A percentile compares a stretch with the other conserved stretches of the same genome.
Evolutionary conservation across 2,329 filamentous ascomycete species (phyloP).

Genomic region (Camillea tinctor): DNA sequence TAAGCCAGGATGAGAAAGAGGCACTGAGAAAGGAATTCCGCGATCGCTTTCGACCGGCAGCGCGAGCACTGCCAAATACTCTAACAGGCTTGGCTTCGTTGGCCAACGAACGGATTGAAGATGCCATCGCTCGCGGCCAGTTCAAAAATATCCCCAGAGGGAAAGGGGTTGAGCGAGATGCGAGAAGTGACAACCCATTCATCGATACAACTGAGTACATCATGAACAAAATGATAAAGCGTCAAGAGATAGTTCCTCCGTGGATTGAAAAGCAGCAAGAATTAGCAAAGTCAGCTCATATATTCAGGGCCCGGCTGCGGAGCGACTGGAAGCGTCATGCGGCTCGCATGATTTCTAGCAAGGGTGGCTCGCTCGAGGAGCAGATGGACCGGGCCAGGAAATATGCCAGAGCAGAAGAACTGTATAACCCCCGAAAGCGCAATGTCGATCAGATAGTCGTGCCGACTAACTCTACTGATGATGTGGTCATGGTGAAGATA

Average conservation of each 20-base stretch:
- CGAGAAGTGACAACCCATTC: constrained; percentile 81
- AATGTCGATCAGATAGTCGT: constrained; percentile 48
- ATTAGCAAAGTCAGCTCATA: constrained; percentile 63
- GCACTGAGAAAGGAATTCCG: constrained; percentile 70
- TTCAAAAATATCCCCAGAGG: constrained; percentile 83
- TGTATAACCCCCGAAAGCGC: constrained; percentile 57
- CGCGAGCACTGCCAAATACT: constrained; percentile 71
- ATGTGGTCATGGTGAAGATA: constrained; percentile 48
- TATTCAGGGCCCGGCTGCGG: constrained; percentile 73
- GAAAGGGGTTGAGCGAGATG: constrained; percentile 75
- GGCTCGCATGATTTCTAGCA: constrained; percentile 72
- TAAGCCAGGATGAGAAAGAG: constrained; percentile 72
- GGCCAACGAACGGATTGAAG: constrained; percentile 87
- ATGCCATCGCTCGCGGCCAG: constrained; percentile 87
- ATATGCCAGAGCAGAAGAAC: constrained; percentile 72
- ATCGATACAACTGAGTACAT: constrained; percentile 97
- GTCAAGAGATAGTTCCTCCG: constrained; percentile 90
- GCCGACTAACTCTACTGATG: constrained; percentile 46
- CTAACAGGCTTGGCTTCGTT: constrained; percentile 76
- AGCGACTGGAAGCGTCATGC: constrained; percentile 84
- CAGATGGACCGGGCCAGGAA: constrained; percentile 70
- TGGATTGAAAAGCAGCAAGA: constrained; percentile 99
- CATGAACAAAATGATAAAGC: constrained; percentile 97
- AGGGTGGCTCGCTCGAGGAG: constrained; percentile 70
- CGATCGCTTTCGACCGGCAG: constrained; percentile 74